These are phyloP conservation scores for Syzygium aqueum DNA, from an alignment of 345 rosid genomes.

Conservation along the genomic window DNA sequence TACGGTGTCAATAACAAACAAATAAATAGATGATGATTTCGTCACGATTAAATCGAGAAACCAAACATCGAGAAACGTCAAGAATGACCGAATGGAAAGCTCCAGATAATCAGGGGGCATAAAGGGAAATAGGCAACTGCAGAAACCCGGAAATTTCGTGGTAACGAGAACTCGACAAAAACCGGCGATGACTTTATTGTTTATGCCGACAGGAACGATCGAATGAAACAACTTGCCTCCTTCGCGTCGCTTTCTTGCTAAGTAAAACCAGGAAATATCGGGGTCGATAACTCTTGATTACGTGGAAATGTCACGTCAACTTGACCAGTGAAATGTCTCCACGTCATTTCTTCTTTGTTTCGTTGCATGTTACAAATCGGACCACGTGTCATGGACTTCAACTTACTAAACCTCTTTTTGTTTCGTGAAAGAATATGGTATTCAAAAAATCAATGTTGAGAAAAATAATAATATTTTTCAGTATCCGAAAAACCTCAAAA, in stretches of 20 bases:
- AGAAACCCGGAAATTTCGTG: neutral
- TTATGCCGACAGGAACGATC: fast-evolving
- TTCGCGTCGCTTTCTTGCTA: neutral
- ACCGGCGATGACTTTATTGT: neutral
- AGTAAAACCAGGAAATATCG: neutral
- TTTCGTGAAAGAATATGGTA: too few relatives aligned
- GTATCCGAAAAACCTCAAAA: too few relatives aligned
- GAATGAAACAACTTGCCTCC: neutral
- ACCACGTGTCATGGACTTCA: too few relatives aligned
- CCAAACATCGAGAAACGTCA: neutral
- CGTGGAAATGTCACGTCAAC: neutral
- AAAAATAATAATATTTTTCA: too few relatives aligned
- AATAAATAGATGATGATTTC: too few relatives aligned
- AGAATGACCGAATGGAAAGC: neutral
- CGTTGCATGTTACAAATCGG: neutral
- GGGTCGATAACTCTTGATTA: neutral
- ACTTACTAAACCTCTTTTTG: too few relatives aligned
- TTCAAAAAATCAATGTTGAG: too few relatives aligned
- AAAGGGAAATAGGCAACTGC: neutral
- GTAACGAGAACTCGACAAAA: neutral
- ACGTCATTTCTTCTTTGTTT: neutral
- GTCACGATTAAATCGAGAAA: too few relatives aligned
- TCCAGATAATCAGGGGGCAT: neutral
- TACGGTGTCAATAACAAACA: too few relatives aligned
- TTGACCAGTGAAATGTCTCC: neutral